Percentiles rank a stretch among this genome's conserved stretches.
Conservation (phyloP, 2,329 filamentous ascomycete genomes). For the Aspergillus chevalieri region DNA sequence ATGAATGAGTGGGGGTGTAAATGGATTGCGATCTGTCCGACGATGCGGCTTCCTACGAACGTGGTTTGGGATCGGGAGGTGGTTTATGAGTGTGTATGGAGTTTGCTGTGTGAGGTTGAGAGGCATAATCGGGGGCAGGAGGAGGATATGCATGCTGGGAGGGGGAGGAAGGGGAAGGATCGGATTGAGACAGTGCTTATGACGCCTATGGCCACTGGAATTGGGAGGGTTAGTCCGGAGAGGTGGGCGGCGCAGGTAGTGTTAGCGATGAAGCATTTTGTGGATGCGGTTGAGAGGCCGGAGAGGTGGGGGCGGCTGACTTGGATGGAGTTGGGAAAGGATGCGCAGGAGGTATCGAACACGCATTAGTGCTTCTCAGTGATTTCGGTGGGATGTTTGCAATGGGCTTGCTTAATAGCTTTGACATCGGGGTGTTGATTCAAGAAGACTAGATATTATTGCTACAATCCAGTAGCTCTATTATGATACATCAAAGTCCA, state of each 20-base stretch:
- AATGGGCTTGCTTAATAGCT: no score
- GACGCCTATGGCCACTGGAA: conserved; percentile 49
- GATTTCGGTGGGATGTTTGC: no score
- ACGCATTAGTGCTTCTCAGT: conserved; percentile 10
- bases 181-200: conserved; percentile 44
- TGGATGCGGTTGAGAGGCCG: conserved; percentile 41
- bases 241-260: conserved; percentile 48
- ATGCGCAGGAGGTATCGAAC: conserved; percentile 20
- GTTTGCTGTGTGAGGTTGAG: conserved; percentile 45
- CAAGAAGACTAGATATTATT: not conserved
- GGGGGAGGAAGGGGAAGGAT: conserved; percentile 4
- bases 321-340: conserved; percentile 28
- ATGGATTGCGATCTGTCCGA: conserved; percentile 48
- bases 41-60: conserved; percentile 44
- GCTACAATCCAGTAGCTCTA: not conserved
- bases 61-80: conserved; percentile 49
- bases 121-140: conserved; percentile 38
- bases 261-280: conserved; percentile 48
- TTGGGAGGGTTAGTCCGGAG: conserved; percentile 40
- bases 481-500: not conserved
- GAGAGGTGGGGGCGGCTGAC: conserved; percentile 38
- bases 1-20: conserved; percentile 38
- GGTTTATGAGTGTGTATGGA: conserved; percentile 51
- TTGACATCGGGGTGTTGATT: no score
- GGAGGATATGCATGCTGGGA: conserved; percentile 1